Evolutionary conservation across 805 yeast species (phyloP), one percentile per base, ranked within the genome.

Genomic region (Monosporozyma servazzii): DNA sequence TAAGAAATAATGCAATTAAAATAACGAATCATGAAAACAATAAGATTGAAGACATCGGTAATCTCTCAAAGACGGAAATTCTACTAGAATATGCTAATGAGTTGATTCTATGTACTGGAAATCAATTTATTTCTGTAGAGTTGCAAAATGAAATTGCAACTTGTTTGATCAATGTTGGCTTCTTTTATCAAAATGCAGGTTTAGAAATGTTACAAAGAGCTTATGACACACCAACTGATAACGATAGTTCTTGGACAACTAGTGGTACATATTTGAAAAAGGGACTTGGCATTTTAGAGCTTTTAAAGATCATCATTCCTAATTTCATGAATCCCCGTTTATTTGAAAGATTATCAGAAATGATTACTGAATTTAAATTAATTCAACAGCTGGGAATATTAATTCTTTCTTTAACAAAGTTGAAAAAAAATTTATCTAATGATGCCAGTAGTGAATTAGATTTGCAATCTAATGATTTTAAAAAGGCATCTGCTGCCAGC

Each of bases 301-400:
- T 56, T 30, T 25, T 52, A 10, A 21, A 45, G 23, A 18, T 25
- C 11, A 8, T 52, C 13, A 31, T 31, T 3, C 21, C 33, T 1
- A 30, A 30, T 9, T 39, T 20, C 13, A 20, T 20, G 11, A 33
- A 37, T 20, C n/a, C 23, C 11, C 18, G 36, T 2, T 6, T 45
- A 21, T 40, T 40, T 23, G 40, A 41, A 31, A 29, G 36, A 5
- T 15, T 49, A 9, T 41, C 49, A 1, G 56, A 55, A 20, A 15
- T 57, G 52, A 48, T 40, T 1, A 40, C 46, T 10, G 63, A 60
- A 44, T 51, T 58, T 18, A 56, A 57, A 45, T 39, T 64, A 41
- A 23, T 62, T 20, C 69, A 66, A 45, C 67, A 66, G 51, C 47
- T 65, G 20, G 61, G 66, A 4, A 53, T 65, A 3, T 56, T 66